These are phyloP conservation scores for Rhodocollybia butyracea DNA, from an alignment of 768 basidiomycete genomes.

Conservation along the genomic window DNA sequence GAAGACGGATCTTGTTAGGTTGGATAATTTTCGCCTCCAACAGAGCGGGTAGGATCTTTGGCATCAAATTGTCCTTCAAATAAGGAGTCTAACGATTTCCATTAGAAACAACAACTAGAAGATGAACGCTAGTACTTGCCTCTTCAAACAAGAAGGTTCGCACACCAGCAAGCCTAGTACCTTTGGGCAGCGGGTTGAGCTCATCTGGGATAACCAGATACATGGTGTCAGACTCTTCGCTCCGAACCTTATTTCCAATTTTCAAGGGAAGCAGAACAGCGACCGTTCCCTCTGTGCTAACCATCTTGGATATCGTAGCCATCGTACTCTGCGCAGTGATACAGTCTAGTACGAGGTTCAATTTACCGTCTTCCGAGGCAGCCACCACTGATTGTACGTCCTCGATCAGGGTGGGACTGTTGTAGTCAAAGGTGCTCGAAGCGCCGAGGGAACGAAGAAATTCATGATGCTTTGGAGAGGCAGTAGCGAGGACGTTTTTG, in stretches of 20 bases:
- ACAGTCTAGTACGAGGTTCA: conserved; percentile 34
- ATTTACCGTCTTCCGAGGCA: conserved; percentile 27
- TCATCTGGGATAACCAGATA: conserved; percentile 29
- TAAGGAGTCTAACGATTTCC: conserved; percentile 33
- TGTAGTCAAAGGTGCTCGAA: conserved; percentile 38
- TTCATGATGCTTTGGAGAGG: conserved; percentile 34
- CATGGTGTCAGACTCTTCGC: conserved; percentile 25
- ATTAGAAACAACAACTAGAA: not conserved
- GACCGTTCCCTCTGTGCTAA: conserved; percentile 34
- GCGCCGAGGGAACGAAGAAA: conserved; percentile 40
- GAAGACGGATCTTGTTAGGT: conserved; percentile 37
- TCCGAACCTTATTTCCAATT: conserved; percentile 34
- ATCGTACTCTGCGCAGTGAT: conserved; percentile 36
- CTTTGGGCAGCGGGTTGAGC: conserved; percentile 34
- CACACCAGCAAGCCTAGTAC: conserved; percentile 33
- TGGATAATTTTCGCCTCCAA: conserved; percentile 35
- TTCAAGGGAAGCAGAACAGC: conserved; percentile 48
- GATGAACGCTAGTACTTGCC: conserved; percentile 22
- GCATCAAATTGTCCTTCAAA: conserved; percentile 41
- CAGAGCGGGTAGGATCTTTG: conserved; percentile 41
- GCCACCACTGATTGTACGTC: conserved; percentile 21
- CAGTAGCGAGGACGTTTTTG: conserved; percentile 38
- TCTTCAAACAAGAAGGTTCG: conserved; percentile 38
- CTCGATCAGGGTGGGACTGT: conserved; percentile 29
- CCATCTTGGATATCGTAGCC: conserved; percentile 30